These are phyloP conservation scores for Vigna trinervia DNA, from an alignment of 306 rosid genomes.

Conservation along the genomic window DNA sequence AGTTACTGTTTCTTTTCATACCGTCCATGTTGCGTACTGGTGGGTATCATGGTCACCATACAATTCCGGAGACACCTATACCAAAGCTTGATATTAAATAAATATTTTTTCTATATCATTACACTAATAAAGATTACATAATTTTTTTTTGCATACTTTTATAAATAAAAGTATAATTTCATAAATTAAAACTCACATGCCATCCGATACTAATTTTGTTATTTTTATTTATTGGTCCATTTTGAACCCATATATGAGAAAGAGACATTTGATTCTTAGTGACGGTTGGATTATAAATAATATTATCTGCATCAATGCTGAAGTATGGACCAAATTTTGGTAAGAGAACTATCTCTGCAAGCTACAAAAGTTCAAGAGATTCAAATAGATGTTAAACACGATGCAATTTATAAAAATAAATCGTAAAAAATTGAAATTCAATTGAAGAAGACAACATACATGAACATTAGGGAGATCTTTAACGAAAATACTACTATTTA, in stretches of 20 bases:
- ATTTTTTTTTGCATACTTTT: too few species aligned
- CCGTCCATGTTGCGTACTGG: not conserved
- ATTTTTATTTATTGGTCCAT: not conserved
- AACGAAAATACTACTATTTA: not conserved
- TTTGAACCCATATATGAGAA: not conserved
- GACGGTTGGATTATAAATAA: not conserved
- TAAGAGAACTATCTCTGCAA: not conserved
- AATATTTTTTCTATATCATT: not conserved
- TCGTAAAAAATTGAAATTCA: not conserved
- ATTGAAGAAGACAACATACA: not conserved
- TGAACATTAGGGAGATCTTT: not conserved
- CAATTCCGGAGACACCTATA: constrained; percentile 11
- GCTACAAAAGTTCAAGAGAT: not conserved
- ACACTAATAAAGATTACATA: not conserved
- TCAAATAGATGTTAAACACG: not conserved
- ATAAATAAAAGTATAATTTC: not conserved
- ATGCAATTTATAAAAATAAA: not conserved
- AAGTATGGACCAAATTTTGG: rapidly evolving
- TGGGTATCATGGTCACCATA: not conserved
- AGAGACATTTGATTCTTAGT: not conserved
- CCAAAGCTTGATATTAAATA: not conserved
- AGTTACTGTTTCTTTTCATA: not conserved
- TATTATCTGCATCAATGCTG: not conserved
- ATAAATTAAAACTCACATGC: constrained; percentile 35
- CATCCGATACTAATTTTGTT: not conserved